Percentiles rank a stretch among this genome's conserved stretches.
Evolutionary conservation across 2,329 filamentous ascomycete genomes (phyloP).

Genomic region (Biscogniauxia sp.): DNA sequence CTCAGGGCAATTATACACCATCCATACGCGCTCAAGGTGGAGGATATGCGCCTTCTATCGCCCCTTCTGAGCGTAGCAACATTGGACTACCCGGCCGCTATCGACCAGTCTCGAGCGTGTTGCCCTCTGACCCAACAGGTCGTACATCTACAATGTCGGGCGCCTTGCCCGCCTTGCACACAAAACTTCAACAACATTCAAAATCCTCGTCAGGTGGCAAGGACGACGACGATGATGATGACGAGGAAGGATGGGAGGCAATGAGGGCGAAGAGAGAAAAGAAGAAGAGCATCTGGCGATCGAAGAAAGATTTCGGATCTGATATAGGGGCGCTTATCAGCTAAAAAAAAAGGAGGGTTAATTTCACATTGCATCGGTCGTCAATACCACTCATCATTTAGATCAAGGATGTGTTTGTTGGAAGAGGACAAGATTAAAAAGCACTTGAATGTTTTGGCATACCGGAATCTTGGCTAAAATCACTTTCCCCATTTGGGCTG

Average conservation of each 20-base stretch:
- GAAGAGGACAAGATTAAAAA: neutral
- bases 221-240: slow-evolving; percentile 58
- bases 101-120: slow-evolving; percentile 75
- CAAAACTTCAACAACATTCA: slow-evolving; percentile 39
- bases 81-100: slow-evolving; percentile 87
- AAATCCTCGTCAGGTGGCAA: slow-evolving; percentile 42
- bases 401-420: slow-evolving; percentile 9
- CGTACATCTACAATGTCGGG: slow-evolving; percentile 38
- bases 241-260: slow-evolving; percentile 67
- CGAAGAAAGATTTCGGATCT: slow-evolving; percentile 53
- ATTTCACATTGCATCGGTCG: slow-evolving; percentile 18
- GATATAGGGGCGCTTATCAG: slow-evolving; percentile 49
- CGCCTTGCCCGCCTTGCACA: slow-evolving; percentile 36
- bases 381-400: slow-evolving; percentile 12
- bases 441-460: neutral
- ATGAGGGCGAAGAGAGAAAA: slow-evolving; percentile 69
- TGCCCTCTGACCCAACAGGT: slow-evolving; percentile 30
- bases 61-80: slow-evolving; percentile 93
- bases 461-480: neutral
- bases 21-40: slow-evolving; percentile 49
- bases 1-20: slow-evolving; percentile 44
- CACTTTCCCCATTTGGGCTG: neutral
- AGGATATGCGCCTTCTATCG: slow-evolving; percentile 85
- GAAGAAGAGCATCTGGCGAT: slow-evolving; percentile 64
- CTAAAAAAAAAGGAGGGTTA: slow-evolving; percentile 26